phyloP scores from a whole-genome alignment of 164 flowering plant species.

The Houttuynia cordata region DNA sequence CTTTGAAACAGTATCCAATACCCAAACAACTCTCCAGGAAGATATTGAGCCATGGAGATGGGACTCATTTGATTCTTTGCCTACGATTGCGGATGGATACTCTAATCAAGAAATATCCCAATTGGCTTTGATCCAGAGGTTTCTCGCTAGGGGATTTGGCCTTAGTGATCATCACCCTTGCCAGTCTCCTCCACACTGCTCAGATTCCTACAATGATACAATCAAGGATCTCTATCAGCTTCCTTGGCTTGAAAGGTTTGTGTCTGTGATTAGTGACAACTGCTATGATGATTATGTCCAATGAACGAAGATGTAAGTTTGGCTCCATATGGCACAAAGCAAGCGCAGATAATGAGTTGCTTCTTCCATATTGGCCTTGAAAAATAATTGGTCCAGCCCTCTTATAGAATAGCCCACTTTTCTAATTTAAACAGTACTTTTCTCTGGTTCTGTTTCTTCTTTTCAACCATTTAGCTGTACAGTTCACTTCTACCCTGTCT shows the following conservation, averaged over 20 bases:
- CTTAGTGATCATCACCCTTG: slow-evolving; percentile 53
- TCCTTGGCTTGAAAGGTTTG: slow-evolving; percentile 96
- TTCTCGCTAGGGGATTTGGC: slow-evolving; percentile 80
- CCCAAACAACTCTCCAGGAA: slow-evolving; percentile 24
- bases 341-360: neutral
- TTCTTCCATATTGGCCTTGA: neutral
- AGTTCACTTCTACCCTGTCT: too few relatives aligned
- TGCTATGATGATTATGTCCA: slow-evolving; percentile 73
- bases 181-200: slow-evolving; percentile 75
- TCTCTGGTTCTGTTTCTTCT: neutral
- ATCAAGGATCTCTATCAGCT: slow-evolving; percentile 94
- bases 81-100: slow-evolving; percentile 58
- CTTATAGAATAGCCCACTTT: neutral
- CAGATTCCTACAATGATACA: slow-evolving; percentile 74
- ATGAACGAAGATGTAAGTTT: slow-evolving; percentile 12
- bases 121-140: slow-evolving; percentile 73
- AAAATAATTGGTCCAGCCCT: neutral
- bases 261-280: slow-evolving; percentile 83
- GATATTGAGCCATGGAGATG: slow-evolving; percentile 70
- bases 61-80: slow-evolving; percentile 68
- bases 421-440: neutral
- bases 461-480: too few relatives aligned
- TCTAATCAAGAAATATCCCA: slow-evolving; percentile 86
- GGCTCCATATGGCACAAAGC: neutral
- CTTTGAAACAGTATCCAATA: slow-evolving; percentile 18